These are phyloP conservation scores for Hypoxylon sp. DNA, from an alignment of 2,329 filamentous ascomycete species.

Conservation along the genomic window DNA sequence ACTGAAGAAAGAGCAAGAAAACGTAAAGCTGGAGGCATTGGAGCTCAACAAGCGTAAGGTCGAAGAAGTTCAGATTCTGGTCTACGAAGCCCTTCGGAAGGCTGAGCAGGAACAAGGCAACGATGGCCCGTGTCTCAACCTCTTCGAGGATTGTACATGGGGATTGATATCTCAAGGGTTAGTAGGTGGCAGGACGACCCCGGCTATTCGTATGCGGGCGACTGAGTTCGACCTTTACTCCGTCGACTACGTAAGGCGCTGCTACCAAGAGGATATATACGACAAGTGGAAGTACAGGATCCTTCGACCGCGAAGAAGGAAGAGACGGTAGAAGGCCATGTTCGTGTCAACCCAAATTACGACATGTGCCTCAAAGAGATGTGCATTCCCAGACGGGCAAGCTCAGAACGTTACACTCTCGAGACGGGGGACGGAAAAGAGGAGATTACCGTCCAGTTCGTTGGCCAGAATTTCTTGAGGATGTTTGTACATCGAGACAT, in stretches of 20 bases:
- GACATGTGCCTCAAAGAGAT: background rate
- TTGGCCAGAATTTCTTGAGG: conserved; percentile 16
- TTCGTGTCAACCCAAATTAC: background rate
- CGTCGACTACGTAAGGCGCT: conserved; percentile 5
- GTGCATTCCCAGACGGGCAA: conserved; percentile 1
- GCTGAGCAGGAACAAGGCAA: background rate
- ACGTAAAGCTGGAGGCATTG: background rate
- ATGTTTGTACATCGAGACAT: conserved; percentile 11
- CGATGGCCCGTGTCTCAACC: background rate
- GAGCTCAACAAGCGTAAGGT: conserved; percentile 3
- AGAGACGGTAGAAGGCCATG: background rate
- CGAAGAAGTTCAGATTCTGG: background rate
- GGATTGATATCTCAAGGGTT: too few relatives aligned
- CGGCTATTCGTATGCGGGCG: background rate
- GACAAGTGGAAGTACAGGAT: background rate
- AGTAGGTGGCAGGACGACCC: background rate
- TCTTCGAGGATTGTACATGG: background rate
- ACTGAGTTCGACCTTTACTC: background rate
- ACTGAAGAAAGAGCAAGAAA: background rate
- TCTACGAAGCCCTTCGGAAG: background rate
- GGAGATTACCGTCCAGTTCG: conserved; percentile 13
- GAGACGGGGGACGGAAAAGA: background rate
- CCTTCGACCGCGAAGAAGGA: background rate
- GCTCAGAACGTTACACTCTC: background rate
- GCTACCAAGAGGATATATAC: background rate